These are phyloP conservation scores for Pholiota conissans DNA, from an alignment of 768 basidiomycete genomes.

Conservation along the genomic window DNA sequence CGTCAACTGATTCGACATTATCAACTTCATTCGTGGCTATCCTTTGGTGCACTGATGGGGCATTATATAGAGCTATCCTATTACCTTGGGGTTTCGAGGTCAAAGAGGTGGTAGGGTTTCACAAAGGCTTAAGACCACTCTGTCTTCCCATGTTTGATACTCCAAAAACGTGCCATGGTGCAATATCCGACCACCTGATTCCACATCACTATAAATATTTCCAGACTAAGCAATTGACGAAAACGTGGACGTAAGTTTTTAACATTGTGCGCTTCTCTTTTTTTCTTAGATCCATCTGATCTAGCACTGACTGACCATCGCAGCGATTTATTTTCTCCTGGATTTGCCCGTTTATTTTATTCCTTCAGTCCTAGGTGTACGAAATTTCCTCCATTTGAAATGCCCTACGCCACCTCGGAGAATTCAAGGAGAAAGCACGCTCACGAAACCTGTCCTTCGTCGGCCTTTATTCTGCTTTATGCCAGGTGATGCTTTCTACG, in stretches of 20 bases:
- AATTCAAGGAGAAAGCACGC: neutral
- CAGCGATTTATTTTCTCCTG: neutral
- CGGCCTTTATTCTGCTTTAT: neutral
- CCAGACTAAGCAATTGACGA: neutral
- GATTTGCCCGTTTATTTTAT: neutral
- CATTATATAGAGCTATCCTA: too few species aligned
- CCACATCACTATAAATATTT: neutral
- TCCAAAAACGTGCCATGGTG: too few species aligned
- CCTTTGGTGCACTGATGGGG: too few species aligned
- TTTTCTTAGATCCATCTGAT: neutral
- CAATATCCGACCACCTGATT: neutral
- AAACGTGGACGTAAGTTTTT: neutral
- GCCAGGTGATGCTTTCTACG: constrained; percentile 1
- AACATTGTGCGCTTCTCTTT: neutral
- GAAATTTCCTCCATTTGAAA: neutral
- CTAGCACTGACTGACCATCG: neutral
- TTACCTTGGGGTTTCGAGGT: too few species aligned
- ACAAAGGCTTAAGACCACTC: too few species aligned
- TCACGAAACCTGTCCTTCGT: neutral
- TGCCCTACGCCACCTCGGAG: neutral
- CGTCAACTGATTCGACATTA: too few species aligned
- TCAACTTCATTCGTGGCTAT: too few species aligned
- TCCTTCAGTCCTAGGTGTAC: neutral
- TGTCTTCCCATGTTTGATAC: too few species aligned
- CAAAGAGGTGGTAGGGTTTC: too few species aligned